phyloP scores from a whole-genome alignment of 1,139 yeast species.

The Debaryomycetaceae sp. region DNA sequence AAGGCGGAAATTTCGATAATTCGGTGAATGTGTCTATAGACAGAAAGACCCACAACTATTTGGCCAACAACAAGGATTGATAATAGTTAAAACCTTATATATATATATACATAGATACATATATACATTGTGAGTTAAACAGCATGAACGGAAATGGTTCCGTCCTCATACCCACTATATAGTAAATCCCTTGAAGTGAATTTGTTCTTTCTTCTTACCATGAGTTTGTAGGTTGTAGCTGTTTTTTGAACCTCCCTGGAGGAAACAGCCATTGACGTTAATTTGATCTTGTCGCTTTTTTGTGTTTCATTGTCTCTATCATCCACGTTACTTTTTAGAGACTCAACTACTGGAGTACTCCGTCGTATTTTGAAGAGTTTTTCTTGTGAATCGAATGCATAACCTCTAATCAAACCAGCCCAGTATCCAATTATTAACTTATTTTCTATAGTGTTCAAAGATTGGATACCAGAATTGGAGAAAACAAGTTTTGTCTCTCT shows the following conservation, averaged over 20 bases:
- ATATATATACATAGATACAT: background rate
- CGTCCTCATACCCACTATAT: slow-evolving; percentile 41
- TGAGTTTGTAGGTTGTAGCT: slow-evolving; percentile 13
- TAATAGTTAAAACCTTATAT: background rate
- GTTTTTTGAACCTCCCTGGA: background rate
- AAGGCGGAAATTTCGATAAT: background rate
- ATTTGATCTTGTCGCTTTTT: slow-evolving; percentile 12
- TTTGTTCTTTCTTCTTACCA: slow-evolving; percentile 11
- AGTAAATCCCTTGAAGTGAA: slow-evolving; percentile 12
- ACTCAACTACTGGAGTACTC: slow-evolving; percentile 4
- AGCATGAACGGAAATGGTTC: slow-evolving; percentile 23
- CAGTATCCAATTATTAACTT: slow-evolving; percentile 32
- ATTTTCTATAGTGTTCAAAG: slow-evolving; percentile 9
- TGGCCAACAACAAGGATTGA: background rate
- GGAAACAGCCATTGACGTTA: slow-evolving; percentile 1
- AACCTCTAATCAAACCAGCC: slow-evolving; percentile 35
- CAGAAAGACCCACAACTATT: background rate
- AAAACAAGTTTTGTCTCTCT: slow-evolving; percentile 8
- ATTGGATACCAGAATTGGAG: slow-evolving; percentile 20
- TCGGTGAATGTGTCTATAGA: background rate
- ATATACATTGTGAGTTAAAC: slow-evolving; percentile 2
- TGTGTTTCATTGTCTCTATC: slow-evolving; percentile 8
- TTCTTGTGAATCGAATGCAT: slow-evolving; percentile 8
- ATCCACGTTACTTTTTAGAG: slow-evolving; percentile 5
- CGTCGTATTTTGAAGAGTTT: slow-evolving; percentile 2